Base-by-base conservation (phyloP, 768 basidiomycete genomes). In the Pholiota molesta region DNA sequence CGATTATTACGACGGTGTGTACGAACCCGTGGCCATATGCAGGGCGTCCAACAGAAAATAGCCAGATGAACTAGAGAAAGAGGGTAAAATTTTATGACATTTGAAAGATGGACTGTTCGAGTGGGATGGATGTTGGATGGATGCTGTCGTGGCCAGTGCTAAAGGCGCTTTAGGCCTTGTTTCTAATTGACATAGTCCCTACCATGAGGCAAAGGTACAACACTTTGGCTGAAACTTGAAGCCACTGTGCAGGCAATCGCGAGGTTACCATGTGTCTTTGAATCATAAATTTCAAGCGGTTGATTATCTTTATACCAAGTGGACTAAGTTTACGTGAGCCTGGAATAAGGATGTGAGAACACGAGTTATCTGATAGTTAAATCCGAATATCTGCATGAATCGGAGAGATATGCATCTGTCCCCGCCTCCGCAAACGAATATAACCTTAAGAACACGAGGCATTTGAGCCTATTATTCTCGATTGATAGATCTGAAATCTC, bases 1-100 rank as follows among this genome's bases (percentile, higher is more conserved):
- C 73, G 56, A 68, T 70, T 14, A 72, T 62, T 6, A 70, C 62
- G 37, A 78, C 73, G 51, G 55, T 70, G 57, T 75, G 74, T 53
- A 79, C 75, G 53, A 67, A 80, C 31, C 77, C 78, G 62, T 80
- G 79, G 57, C 68, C 72, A 40, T 62, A 65, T 63, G 64, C 71
- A 45, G 59, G 58, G 61, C 55, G 58, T 10, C 65, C 62, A 52
- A 67, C 52, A 62, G 66, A 67, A 59, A 65, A 56, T 52, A 69
- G 37, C 65, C 65, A 59, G 59, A 63, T 63, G 47, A 62, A 33
- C 33, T 19, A 59, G 21, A 60, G 47, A 59, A 65, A 54, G 62
- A 59, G 33, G 61, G 66, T 39, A 17, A 53, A 39, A 62, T 47
- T 16, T 63, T 62, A 62, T 57, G 57, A 33, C 47, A 58, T 58